Evolutionary conservation across 257 asterid genomes (phyloP).

Genomic region (Solanum rostratum): DNA sequence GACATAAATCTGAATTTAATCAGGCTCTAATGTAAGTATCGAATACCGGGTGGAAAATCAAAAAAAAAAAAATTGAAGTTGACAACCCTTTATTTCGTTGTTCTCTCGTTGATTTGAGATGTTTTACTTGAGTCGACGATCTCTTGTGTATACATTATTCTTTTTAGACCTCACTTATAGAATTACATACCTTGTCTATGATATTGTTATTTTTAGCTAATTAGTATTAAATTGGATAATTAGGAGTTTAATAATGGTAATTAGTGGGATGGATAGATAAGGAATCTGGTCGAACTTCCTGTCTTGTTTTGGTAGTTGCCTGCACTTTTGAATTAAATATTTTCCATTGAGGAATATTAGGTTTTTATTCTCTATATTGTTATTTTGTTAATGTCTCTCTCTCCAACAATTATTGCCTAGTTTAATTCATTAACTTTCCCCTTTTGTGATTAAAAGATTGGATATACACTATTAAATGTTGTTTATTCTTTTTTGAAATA

Average conservation of each 20-base stretch:
- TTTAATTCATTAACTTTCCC: neutral
- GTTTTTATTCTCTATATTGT: neutral
- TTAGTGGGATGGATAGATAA: constrained; percentile 6
- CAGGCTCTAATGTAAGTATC: too few relatives aligned
- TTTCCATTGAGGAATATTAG: neutral
- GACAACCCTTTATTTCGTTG: neutral
- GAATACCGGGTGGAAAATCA: too few relatives aligned
- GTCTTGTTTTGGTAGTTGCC: constrained; percentile 12
- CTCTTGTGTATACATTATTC: neutral
- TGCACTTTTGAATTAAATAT: neutral
- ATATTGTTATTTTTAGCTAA: neutral
- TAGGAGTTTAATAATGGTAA: constrained; percentile 8
- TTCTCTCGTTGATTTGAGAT: neutral
- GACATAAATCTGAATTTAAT: fast-evolving
- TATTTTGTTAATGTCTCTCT: neutral
- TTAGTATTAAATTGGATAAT: neutral
- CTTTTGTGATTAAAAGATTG: neutral
- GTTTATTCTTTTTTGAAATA: neutral
- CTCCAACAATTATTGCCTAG: neutral
- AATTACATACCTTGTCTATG: fast-evolving
- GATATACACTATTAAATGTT: neutral
- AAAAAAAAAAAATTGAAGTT: too few relatives aligned
- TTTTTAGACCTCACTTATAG: neutral
- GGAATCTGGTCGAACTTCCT: neutral
- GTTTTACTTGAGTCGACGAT: fast-evolving